phyloP scores from a whole-genome alignment of 345 rosid species.

The Citrus australasica region DNA sequence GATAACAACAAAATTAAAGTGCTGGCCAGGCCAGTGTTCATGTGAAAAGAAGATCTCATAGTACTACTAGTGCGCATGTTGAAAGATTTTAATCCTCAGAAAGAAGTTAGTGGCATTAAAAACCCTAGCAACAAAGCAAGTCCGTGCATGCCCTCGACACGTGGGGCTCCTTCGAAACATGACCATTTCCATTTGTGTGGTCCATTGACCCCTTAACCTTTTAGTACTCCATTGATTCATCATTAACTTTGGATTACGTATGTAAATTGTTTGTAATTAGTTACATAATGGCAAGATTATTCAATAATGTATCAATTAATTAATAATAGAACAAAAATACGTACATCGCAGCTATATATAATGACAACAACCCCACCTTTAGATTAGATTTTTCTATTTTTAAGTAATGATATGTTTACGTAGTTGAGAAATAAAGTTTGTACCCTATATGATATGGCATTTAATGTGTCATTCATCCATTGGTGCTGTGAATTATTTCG shows the following conservation, averaged over 20 bases:
- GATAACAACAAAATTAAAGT: neutral
- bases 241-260: too few species aligned
- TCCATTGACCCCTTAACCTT: too few species aligned
- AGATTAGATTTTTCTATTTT: too few species aligned
- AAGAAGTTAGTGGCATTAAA: neutral
- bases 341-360: neutral
- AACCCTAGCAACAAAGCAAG: neutral
- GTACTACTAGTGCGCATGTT: conserved; percentile 6
- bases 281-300: neutral
- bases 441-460: too few species aligned
- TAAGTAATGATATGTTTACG: too few species aligned
- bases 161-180: neutral
- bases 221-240: too few species aligned
- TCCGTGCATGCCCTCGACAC: neutral
- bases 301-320: too few species aligned
- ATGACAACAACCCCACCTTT: neutral
- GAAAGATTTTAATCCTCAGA: neutral
- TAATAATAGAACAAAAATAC: neutral
- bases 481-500: too few species aligned
- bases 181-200: too few species aligned
- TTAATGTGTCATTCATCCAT: too few species aligned
- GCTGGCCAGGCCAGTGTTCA: conserved; percentile 1
- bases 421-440: too few species aligned
- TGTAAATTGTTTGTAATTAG: too few species aligned
- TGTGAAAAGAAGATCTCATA: neutral